phyloP scores from a whole-genome alignment of 2,329 filamentous ascomycete genomes.

The Exophiala spinifera region DNA sequence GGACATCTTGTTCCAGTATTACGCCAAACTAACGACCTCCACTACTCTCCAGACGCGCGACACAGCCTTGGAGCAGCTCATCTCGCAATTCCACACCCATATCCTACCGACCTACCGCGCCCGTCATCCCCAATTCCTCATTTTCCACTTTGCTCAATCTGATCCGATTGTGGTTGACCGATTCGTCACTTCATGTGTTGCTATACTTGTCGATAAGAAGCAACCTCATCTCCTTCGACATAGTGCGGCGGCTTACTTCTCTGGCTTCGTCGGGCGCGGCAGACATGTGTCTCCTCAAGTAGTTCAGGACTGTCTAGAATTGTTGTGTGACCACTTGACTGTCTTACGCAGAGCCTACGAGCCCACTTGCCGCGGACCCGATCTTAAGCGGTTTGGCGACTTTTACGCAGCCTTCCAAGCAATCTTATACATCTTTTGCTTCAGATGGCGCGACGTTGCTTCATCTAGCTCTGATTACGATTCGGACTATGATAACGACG shows the following conservation, averaged over 20 bases:
- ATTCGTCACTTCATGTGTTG: constrained; percentile 75
- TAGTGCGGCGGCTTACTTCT: constrained; percentile 84
- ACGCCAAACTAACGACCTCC: constrained; percentile 52
- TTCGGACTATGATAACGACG: constrained; percentile 54
- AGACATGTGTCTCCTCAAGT: constrained; percentile 72
- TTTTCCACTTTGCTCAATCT: constrained; percentile 91
- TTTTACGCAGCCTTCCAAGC: constrained; percentile 91
- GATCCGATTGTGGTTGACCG: constrained; percentile 74
- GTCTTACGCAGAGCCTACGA: constrained; percentile 71
- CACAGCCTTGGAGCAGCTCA: constrained; percentile 71
- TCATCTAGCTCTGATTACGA: constrained; percentile 49
- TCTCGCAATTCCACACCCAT: constrained; percentile 81
- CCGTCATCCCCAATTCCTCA: constrained; percentile 88
- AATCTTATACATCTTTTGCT: constrained; percentile 92
- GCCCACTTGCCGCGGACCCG: constrained; percentile 72
- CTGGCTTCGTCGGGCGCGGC: constrained; percentile 89
- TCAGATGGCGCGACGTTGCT: constrained; percentile 89
- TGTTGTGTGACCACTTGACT: constrained; percentile 75
- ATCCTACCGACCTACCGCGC: constrained; percentile 90
- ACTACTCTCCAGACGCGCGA: constrained; percentile 59
- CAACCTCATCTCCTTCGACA: constrained; percentile 73
- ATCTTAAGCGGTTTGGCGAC: constrained; percentile 75
- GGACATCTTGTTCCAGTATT: constrained; percentile 81
- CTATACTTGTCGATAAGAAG: constrained; percentile 66
- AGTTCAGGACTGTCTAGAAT: constrained; percentile 77